Evolutionary conservation across 768 basidiomycete species (phyloP).

Genomic region (Serendipita sp.): DNA sequence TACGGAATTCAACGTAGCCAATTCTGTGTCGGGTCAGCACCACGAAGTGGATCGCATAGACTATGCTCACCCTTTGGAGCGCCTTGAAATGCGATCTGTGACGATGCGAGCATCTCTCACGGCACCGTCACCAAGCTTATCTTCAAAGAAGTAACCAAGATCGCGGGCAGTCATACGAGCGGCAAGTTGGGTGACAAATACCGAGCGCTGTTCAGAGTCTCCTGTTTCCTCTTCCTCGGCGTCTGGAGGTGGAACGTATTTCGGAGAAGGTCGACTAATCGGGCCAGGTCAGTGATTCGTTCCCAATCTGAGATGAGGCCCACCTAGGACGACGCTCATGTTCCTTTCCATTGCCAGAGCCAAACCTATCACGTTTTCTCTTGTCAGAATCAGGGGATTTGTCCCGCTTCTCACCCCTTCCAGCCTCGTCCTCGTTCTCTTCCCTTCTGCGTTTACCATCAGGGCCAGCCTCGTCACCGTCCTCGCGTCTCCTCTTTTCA

Average conservation of each 20-base stretch:
- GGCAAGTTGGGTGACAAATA: slow-evolving; percentile 96
- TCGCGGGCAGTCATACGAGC: slow-evolving; percentile 93
- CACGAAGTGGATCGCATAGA: neutral
- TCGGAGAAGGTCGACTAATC: slow-evolving; percentile 50
- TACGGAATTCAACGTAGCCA: slow-evolving; percentile 92
- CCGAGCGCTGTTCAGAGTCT: slow-evolving; percentile 94
- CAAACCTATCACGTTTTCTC: slow-evolving; percentile 25
- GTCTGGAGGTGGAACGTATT: slow-evolving; percentile 46
- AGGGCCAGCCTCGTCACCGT: slow-evolving; percentile 14
- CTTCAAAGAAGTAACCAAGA: slow-evolving; percentile 97
- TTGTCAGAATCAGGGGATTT: slow-evolving; percentile 36
- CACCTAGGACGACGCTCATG: slow-evolving; percentile 7
- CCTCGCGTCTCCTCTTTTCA: slow-evolving; percentile 5
- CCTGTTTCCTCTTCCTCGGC: slow-evolving; percentile 83
- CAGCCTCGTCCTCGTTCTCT: slow-evolving; percentile 33
- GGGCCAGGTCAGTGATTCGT: slow-evolving; percentile 11
- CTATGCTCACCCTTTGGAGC: slow-evolving; percentile 81
- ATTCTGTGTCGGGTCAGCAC: slow-evolving; percentile 39
- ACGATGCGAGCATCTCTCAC: slow-evolving; percentile 96
- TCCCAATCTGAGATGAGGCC: neutral
- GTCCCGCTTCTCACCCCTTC: slow-evolving; percentile 29
- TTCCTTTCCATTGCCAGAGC: slow-evolving; percentile 3
- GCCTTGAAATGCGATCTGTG: slow-evolving; percentile 81
- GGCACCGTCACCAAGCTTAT: slow-evolving; percentile 81
- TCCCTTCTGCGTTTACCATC: slow-evolving; percentile 27